Percentiles rank a stretch among this genome's conserved stretches.
These are phyloP conservation scores for Solioccasus polychromus DNA, from an alignment of 768 basidiomycete genomes.

Conservation along the genomic window DNA sequence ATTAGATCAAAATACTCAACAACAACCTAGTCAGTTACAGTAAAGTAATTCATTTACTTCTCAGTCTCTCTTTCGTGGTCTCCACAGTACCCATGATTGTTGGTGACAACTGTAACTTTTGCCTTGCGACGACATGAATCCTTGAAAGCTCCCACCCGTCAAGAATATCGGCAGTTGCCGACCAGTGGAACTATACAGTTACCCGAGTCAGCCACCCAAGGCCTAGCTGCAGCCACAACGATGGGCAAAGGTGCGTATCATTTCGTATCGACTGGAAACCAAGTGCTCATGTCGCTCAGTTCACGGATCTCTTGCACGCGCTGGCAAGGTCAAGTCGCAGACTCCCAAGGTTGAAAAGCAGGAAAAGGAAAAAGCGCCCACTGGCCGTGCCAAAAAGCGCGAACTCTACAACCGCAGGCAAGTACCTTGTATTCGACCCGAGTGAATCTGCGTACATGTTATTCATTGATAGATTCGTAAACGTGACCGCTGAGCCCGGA, in stretches of 20 bases:
- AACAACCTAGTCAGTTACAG: too few species aligned
- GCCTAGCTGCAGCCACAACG: constrained; percentile 45
- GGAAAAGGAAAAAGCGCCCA: constrained; percentile 97
- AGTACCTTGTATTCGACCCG: constrained; percentile 25
- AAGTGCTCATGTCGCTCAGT: constrained; percentile 43
- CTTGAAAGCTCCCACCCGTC: too few species aligned
- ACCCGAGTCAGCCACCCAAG: constrained; percentile 20
- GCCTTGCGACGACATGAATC: too few species aligned
- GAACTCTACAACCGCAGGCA: constrained; percentile 88
- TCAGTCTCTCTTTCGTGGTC: too few species aligned
- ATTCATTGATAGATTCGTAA: constrained; percentile 65
- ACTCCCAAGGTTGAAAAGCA: constrained; percentile 96
- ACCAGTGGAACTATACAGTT: constrained; percentile 43
- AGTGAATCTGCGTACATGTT: too few species aligned
- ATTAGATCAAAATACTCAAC: too few species aligned
- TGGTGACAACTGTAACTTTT: too few species aligned
- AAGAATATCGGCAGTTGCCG: constrained; percentile 24
- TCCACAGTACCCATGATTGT: too few species aligned
- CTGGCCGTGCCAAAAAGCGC: constrained; percentile 97
- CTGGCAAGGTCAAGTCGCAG: constrained; percentile 98
- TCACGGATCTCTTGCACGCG: constrained; percentile 98
- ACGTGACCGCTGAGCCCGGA: constrained; percentile 82
- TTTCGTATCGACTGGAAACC: neutral
- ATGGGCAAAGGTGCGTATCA: constrained; percentile 65
- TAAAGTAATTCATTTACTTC: too few species aligned